Conservation (phyloP, 495 filamentous ascomycete species). For the Penicillium verhagenii region DNA sequence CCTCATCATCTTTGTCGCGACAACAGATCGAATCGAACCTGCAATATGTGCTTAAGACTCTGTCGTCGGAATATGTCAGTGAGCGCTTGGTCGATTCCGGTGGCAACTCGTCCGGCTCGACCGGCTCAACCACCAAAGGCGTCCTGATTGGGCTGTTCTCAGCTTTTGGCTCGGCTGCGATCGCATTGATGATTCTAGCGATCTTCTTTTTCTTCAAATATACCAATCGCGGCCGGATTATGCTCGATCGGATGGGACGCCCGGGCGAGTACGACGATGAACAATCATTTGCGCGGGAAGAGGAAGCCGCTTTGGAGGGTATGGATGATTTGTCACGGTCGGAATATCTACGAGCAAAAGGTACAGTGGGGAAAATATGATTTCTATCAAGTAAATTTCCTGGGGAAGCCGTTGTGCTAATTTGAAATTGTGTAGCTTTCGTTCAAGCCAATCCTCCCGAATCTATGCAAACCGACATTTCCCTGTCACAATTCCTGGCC, state of each 20-base stretch:
- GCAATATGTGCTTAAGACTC: conserved; percentile 29
- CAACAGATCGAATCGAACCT: conserved; percentile 29
- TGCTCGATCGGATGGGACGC: conserved; percentile 88
- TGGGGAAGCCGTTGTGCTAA: neutral
- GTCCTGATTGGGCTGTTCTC: conserved; percentile 94
- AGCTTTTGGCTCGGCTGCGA: conserved; percentile 88
- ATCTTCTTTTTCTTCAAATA: conserved; percentile 94
- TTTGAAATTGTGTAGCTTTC: conserved; percentile 65
- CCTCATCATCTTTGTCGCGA: conserved; percentile 20
- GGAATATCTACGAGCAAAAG: conserved; percentile 94
- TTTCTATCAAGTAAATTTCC: neutral
- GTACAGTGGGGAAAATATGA: conserved; percentile 51
- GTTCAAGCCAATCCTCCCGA: conserved; percentile 93
- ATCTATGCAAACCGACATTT: conserved; percentile 94
- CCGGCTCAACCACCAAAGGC: conserved; percentile 69
- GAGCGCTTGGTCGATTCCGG: conserved; percentile 28
- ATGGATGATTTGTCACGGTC: conserved; percentile 93
- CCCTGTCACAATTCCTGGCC: conserved; percentile 92
- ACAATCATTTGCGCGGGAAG: conserved; percentile 85
- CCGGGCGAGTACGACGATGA: conserved; percentile 98
- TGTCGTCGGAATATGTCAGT: conserved; percentile 27
- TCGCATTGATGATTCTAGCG: conserved; percentile 77
- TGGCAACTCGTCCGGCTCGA: conserved; percentile 50
- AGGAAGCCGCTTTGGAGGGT: conserved; percentile 88
- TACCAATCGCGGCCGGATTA: conserved; percentile 83